Evolutionary conservation across 2,329 filamentous ascomycete genomes (phyloP).

Genomic region (Zasmidium cellare): DNA sequence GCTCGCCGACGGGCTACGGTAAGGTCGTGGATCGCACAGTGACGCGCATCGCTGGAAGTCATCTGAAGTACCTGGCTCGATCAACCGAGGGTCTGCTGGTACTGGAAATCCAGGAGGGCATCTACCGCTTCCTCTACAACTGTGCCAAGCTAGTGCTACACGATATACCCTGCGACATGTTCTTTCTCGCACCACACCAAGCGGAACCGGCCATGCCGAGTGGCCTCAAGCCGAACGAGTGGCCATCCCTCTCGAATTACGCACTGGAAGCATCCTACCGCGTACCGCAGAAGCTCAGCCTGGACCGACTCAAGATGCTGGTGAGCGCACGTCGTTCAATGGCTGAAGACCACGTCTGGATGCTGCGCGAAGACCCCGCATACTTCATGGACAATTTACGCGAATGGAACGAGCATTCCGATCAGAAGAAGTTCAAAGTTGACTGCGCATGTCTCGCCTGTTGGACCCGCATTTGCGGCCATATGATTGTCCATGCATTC

Average conservation of each 20-base stretch:
- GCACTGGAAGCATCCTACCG: constrained; percentile 56
- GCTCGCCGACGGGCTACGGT: constrained; percentile 32
- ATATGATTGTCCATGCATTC: constrained; percentile 22
- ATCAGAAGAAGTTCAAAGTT: constrained; percentile 14
- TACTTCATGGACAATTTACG: constrained; percentile 53
- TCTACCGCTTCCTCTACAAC: constrained; percentile 51
- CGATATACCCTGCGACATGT: constrained; percentile 42
- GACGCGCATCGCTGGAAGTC: constrained; percentile 5
- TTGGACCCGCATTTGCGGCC: constrained; percentile 17
- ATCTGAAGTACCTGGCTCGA: constrained; percentile 12
- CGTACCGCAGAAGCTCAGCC: constrained; percentile 48
- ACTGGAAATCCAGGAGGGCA: constrained; percentile 53
- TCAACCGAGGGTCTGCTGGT: constrained; percentile 39
- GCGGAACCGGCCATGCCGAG: constrained; percentile 13
- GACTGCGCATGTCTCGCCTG: constrained; percentile 5
- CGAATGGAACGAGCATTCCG: constrained; percentile 51
- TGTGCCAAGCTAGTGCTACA: constrained; percentile 53
- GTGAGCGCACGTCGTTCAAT: constrained; percentile 43
- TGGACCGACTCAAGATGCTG: constrained; percentile 47
- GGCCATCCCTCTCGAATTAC: constrained; percentile 17
- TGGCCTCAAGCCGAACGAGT: constrained; percentile 3
- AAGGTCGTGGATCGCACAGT: constrained; percentile 21
- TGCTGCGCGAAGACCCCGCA: constrained; percentile 58
- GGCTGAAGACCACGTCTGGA: constrained; percentile 56
- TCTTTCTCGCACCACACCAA: constrained; percentile 16